A percentile compares a stretch with the other conserved stretches of the same genome.
Conservation (phyloP, 305 asterid species). For the Coffea humblotiana region DNA sequence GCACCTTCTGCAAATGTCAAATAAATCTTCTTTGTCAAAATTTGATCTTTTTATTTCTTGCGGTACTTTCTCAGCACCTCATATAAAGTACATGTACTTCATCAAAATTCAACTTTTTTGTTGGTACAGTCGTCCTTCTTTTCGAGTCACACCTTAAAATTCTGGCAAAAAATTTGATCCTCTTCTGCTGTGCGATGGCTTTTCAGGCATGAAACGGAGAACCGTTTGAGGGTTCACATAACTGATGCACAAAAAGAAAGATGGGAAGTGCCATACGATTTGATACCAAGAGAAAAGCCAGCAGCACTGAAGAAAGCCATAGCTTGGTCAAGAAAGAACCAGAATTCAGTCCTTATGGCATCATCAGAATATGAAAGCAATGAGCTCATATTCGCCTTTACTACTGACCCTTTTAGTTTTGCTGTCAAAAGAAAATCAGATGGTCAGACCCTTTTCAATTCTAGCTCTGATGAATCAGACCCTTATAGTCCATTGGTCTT, state of each 20-base stretch:
- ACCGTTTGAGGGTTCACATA: constrained; percentile 78
- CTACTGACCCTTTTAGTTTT: constrained; percentile 69
- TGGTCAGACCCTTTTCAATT: constrained; percentile 71
- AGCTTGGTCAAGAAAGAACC: constrained; percentile 29
- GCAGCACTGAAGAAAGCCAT: constrained; percentile 44
- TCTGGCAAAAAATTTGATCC: neutral
- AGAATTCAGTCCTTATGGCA: constrained; percentile 14
- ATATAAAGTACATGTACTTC: neutral
- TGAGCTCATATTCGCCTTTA: constrained; percentile 67
- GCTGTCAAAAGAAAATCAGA: constrained; percentile 69
- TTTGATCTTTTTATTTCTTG: no score
- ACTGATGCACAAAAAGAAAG: constrained; percentile 78
- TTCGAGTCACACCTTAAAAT: neutral
- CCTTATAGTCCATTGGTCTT: constrained; percentile 59
- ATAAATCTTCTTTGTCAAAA: no score
- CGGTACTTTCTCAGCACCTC: neutral
- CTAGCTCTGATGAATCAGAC: constrained; percentile 52
- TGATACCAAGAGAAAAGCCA: constrained; percentile 67
- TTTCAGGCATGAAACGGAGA: constrained; percentile 78
- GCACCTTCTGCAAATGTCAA: no score
- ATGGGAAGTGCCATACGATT: constrained; percentile 95
- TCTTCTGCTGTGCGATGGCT: neutral
- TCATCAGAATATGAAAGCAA: constrained; percentile 43
- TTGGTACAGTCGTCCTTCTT: neutral
- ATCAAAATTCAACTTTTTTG: constrained; percentile 1